Conservation (phyloP, 2,329 filamentous ascomycete genomes). For the Myriosclerotinia duriaeana region DNA sequence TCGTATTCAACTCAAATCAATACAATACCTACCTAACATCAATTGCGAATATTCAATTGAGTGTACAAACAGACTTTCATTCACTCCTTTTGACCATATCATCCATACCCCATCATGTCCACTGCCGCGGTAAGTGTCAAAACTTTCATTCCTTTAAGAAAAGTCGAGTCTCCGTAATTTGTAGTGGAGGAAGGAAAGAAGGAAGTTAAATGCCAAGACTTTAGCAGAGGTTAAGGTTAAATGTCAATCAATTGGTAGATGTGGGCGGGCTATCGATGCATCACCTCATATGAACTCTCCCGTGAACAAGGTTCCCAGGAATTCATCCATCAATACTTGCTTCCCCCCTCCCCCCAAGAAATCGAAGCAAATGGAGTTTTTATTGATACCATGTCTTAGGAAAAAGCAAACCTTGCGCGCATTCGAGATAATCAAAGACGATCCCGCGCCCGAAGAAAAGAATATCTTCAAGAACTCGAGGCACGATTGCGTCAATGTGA, state of each 20-base stretch:
- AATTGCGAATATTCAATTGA: constrained; percentile 9
- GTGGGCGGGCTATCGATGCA: neutral
- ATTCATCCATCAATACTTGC: neutral
- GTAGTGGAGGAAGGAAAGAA: neutral
- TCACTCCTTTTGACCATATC: neutral
- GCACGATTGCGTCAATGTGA: constrained; percentile 62
- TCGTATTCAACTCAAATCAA: neutral
- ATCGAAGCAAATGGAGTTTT: neutral
- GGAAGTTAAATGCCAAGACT: constrained; percentile 3
- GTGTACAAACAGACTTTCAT: neutral
- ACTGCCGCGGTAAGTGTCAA: constrained; percentile 11
- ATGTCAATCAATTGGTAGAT: neutral
- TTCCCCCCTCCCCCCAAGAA: too few relatives aligned
- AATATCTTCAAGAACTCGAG: constrained; percentile 71
- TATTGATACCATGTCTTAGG: constrained; percentile 27
- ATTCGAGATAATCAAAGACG: constrained; percentile 76
- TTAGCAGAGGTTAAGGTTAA: neutral
- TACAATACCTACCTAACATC: too few relatives aligned
- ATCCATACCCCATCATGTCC: neutral
- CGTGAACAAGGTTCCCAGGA: too few relatives aligned
- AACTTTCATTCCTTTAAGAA: neutral
- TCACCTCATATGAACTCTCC: neutral
- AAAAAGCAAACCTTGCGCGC: constrained; percentile 49
- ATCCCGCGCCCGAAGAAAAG: constrained; percentile 71
- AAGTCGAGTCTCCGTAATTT: neutral